Base-by-base conservation (phyloP, 805 yeast genomes). In the Metschnikowia kofuensis region DNA sequence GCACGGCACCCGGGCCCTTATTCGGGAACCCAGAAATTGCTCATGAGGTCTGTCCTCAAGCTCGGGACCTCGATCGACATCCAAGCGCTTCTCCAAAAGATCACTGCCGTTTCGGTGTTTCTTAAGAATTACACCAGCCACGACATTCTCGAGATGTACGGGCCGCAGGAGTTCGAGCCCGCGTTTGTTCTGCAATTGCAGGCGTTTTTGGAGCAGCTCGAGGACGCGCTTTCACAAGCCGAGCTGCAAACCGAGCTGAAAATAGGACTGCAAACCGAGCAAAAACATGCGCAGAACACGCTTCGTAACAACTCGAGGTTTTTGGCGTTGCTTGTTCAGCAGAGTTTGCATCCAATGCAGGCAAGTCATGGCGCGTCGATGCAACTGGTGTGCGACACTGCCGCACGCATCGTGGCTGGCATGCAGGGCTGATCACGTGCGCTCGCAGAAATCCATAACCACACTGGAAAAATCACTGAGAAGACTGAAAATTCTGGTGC, bases 261-360 rank as follows among this genome's bases (percentile, higher is more conserved):
- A 30, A 6, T 12, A 3, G 32, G 32, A 10, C 26, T 40, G 11
- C 40, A 30, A 11, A 42, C 35, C 26, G 42, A 36, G 12, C 36
- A 28, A 11, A 31, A 47, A 29, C 30, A 51, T 35, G 49, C 44
- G 35, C 44, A 36, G 34, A 55, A 45, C 11, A 57, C 66, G 0
- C 45, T 70, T 36, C 41, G 50, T 12, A 71, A 71, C 50, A 71
- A 71, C 52, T 45, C 66, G 16, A 61, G 59, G 48, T 72, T 64
- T 50, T 62, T 70, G 31, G 62, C 68, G 26, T 32, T 47, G 42
- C 35, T 42, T 27, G 45, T 42, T 12, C 50, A 38, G 43, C 45
- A 47, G 34, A 42, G 10, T 29, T 38, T 47, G 32, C 46, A 28
- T 16, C 43, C 42, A 11, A 30, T 12, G 32, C 32, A 21, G 21